Base-by-base conservation (phyloP, 2,329 filamentous ascomycete species). In the Colletotrichum viniferum region DNA sequence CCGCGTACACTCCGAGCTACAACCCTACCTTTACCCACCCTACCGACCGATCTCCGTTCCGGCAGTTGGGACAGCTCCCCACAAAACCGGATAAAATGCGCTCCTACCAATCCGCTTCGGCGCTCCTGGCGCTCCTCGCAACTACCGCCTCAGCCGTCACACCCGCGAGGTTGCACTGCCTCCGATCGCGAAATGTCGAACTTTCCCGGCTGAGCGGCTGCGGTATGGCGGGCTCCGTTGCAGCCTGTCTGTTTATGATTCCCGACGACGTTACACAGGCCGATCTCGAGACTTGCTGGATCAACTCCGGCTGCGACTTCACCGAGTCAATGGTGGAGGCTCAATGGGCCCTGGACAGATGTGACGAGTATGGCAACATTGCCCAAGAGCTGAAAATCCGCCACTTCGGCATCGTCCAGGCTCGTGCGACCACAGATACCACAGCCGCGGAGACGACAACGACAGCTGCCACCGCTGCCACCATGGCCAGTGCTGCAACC, bases 161-260 rank as follows among this genome's bases (percentile, higher is more conserved):
- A 55, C 79, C 69, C 69, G 80, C 77, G 26, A 77, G 71, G 68
- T 78, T 78, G 66, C 82, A 85, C 78, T 89, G 88, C 79, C 79
- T 90, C 69, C 80, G 81, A 65, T 76, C 80, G 68, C 81, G 85
- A 77, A 82, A 84, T 76, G 70, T 77, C 28, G 82, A 85, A 65
- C 83, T 90, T 64, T 85, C 87, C 62, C 77, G 73, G 18, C 80
- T 82, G 52, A 83, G 87, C 16, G 82, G 83, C 69, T 90, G 89
- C 80, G 88, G 87, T 62, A 80, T 88, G 78, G 79, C 80, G 72
- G 82, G 81, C 71, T 82, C 84, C 52, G 83, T 90, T 77, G 80
- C 81, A 67, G 74, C 82, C 78, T 91, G 89, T 81, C 82, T 91
- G 65, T 75, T 79, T 12, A 77, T 79, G 38, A 81, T 84, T 34